Percentiles rank a stretch among this genome's conserved stretches.
These are phyloP conservation scores for Trichothecium sympodiale DNA, from an alignment of 2,329 filamentous ascomycete species.

Conservation along the genomic window DNA sequence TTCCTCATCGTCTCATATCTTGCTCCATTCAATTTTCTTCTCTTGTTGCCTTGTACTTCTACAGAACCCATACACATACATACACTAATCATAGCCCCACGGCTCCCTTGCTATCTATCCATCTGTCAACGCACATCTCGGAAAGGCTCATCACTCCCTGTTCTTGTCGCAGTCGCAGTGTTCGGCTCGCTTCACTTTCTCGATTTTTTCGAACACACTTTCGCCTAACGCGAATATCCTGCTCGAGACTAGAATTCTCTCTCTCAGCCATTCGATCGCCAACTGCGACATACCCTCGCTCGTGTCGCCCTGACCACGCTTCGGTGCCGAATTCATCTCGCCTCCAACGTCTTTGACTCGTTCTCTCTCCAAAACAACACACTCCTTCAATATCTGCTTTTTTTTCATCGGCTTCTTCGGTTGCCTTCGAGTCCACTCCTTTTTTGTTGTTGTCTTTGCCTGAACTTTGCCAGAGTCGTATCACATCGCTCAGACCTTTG, in stretches of 20 bases:
- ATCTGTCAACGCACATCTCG: neutral
- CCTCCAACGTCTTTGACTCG: conserved; percentile 14
- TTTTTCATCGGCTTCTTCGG: neutral
- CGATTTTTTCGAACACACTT: neutral
- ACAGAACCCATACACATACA: conserved; percentile 1
- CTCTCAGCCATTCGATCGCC: conserved; percentile 8
- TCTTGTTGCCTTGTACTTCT: neutral
- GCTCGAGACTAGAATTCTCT: conserved; percentile 1
- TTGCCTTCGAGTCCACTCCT: no score
- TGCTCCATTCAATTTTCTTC: conserved; percentile 2
- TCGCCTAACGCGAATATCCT: neutral
- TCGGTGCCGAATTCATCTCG: conserved; percentile 21
- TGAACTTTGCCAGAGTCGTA: conserved; percentile 14
- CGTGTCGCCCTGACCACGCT: conserved; percentile 20
- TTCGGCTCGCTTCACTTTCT: no score
- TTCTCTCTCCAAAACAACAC: conserved; percentile 5
- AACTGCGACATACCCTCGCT: conserved; percentile 18
- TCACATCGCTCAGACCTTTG: conserved; percentile 16
- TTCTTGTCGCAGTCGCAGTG: neutral
- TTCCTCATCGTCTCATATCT: conserved; percentile 3
- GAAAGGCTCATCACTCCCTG: neutral
- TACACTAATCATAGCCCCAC: conserved; percentile 6
- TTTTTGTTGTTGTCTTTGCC: conserved; percentile 4
- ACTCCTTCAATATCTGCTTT: conserved; percentile 20
- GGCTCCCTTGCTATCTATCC: conserved; percentile 1